Evolutionary conservation across 352 stramenopile species (phyloP).

Genomic region (Globisporangium abappressorium): DNA sequence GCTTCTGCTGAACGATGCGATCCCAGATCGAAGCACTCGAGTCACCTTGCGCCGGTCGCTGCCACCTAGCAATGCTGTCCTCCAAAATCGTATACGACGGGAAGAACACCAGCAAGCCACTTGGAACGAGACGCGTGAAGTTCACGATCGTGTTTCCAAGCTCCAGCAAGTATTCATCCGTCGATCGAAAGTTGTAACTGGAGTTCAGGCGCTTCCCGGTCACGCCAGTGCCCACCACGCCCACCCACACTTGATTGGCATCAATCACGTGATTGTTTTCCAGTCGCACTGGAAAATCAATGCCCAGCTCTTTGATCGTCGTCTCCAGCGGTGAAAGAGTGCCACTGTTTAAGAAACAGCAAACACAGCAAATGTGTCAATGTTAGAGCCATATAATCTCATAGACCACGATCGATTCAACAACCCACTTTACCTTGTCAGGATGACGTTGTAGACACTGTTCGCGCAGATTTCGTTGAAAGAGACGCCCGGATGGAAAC

Average conservation of each 20-base stretch:
- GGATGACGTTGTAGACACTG: conserved; percentile 86
- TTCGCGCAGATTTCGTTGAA: conserved; percentile 94
- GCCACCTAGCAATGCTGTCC: conserved; percentile 77
- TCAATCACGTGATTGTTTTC: conserved; percentile 99
- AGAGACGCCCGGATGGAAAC: conserved; percentile 95
- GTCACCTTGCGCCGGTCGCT: conserved; percentile 35
- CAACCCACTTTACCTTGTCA: conserved; percentile 55
- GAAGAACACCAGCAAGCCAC: conserved; percentile 99
- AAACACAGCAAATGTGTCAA: not conserved
- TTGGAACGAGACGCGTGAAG: conserved; percentile 92
- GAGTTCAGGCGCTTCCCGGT: conserved; percentile 92
- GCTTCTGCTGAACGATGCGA: conserved; percentile 70
- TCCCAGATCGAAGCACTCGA: conserved; percentile 72
- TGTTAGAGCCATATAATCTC: not conserved
- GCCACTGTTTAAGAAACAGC: conserved; percentile 58
- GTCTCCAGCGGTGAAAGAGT: conserved; percentile 97
- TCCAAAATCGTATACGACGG: conserved; percentile 98
- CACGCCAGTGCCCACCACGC: conserved; percentile 92
- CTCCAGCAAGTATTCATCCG: conserved; percentile 93
- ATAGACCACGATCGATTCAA: not conserved
- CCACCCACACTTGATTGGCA: conserved; percentile 81
- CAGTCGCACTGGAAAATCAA: conserved; percentile 94
- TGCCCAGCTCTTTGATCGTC: conserved; percentile 95
- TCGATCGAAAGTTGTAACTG: conserved; percentile 93
- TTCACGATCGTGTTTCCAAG: conserved; percentile 96